phyloP scores from a whole-genome alignment of 2,329 filamentous ascomycete genomes.

The Leptographium wingfieldii region DNA sequence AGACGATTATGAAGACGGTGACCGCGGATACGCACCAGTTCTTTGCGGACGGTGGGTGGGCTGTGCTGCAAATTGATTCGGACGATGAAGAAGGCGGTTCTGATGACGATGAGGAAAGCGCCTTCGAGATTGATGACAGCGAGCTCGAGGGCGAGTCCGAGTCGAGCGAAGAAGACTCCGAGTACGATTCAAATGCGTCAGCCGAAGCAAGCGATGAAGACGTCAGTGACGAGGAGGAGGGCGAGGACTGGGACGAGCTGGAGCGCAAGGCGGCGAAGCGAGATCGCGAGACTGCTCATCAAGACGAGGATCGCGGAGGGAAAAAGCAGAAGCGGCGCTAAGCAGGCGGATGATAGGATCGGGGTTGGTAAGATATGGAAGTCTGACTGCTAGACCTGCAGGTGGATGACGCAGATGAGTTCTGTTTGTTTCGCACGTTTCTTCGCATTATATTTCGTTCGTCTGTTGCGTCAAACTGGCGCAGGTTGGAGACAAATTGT shows the following conservation, averaged over 20 bases:
- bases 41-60: slow-evolving; percentile 92
- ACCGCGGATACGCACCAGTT: slow-evolving; percentile 88
- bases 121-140: slow-evolving; percentile 80
- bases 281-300: slow-evolving; percentile 54
- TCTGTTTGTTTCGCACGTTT: background rate
- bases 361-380: background rate
- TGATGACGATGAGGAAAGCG: slow-evolving; percentile 79
- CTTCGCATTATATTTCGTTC: background rate
- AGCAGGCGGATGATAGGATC: background rate
- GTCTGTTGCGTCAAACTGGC: background rate
- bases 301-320: slow-evolving; percentile 63
- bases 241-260: slow-evolving; percentile 88
- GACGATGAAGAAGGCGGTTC: slow-evolving; percentile 70
- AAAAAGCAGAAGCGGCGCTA: slow-evolving; percentile 53
- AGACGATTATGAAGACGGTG: slow-evolving; percentile 98
- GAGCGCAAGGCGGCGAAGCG: slow-evolving; percentile 84
- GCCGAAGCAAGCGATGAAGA: slow-evolving; percentile 74
- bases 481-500: background rate
- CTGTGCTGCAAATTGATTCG: slow-evolving; percentile 75
- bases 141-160: slow-evolving; percentile 76
- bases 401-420: background rate
- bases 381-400: background rate
- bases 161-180: slow-evolving; percentile 68
- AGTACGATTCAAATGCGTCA: slow-evolving; percentile 82
- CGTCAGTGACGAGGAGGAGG: slow-evolving; percentile 59